Evolutionary conservation across 2,329 filamentous ascomycete genomes (phyloP).

Genomic region (Trichoderma sp.): DNA sequence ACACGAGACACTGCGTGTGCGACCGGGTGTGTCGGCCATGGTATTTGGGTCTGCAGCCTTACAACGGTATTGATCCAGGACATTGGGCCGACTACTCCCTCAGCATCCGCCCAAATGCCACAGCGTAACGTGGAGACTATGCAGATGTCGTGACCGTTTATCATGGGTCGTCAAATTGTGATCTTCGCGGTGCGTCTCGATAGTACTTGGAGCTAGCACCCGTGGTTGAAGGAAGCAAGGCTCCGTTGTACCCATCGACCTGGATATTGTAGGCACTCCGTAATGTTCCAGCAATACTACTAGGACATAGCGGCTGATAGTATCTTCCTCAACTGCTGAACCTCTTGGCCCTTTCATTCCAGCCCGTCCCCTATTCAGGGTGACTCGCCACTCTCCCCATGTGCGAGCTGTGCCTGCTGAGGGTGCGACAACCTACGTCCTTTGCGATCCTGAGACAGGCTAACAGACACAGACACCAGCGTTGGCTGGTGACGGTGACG

Average conservation of each 20-base stretch:
- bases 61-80: background rate
- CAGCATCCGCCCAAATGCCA: background rate
- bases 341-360: background rate
- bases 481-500: background rate
- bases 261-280: background rate
- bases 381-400: background rate
- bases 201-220: background rate
- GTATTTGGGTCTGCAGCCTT: background rate
- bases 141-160: background rate
- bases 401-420: background rate
- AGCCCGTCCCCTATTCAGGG: background rate
- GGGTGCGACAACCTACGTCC: background rate
- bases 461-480: background rate
- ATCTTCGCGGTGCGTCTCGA: conserved; percentile 4
- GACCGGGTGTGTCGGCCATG: background rate
- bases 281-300: background rate
- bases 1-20: background rate
- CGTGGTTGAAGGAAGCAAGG: background rate
- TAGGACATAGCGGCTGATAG: background rate
- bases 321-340: background rate
- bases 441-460: background rate
- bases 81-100: background rate
- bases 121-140: background rate
- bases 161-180: conserved; percentile 4
- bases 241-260: background rate